phyloP scores from a whole-genome alignment of 257 asterid species.

The Solanum chilense region DNA sequence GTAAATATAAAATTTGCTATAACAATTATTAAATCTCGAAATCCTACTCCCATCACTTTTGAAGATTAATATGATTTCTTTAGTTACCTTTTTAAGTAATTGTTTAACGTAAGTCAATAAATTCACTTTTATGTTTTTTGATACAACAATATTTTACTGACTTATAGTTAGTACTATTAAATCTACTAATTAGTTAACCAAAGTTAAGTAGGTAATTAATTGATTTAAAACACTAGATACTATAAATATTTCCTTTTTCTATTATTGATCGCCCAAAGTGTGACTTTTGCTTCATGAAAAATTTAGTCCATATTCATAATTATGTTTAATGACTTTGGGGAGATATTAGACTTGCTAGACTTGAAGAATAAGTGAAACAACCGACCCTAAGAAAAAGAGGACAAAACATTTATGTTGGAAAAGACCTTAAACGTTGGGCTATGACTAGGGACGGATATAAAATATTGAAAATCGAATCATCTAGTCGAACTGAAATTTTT shows the following conservation, averaged over 20 bases:
- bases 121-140: neutral
- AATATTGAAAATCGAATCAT: neutral
- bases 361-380: neutral
- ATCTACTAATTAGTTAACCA: neutral
- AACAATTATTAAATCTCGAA: neutral
- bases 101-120: too few species aligned
- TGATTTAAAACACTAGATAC: neutral
- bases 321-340: neutral
- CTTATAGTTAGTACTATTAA: neutral
- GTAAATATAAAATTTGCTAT: neutral
- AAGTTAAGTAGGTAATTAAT: neutral
- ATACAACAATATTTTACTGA: neutral
- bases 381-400: neutral
- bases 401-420: neutral
- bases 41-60: neutral
- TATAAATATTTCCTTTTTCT: neutral
- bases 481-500: rapidly evolving
- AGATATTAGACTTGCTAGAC: neutral
- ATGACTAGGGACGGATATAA: neutral
- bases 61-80: neutral
- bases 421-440: neutral
- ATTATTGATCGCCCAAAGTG: neutral
- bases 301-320: neutral
- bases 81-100: neutral
- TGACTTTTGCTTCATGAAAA: neutral